Conservation (phyloP, 2,329 filamentous ascomycete species). For the Thelonectria rubi region DNA sequence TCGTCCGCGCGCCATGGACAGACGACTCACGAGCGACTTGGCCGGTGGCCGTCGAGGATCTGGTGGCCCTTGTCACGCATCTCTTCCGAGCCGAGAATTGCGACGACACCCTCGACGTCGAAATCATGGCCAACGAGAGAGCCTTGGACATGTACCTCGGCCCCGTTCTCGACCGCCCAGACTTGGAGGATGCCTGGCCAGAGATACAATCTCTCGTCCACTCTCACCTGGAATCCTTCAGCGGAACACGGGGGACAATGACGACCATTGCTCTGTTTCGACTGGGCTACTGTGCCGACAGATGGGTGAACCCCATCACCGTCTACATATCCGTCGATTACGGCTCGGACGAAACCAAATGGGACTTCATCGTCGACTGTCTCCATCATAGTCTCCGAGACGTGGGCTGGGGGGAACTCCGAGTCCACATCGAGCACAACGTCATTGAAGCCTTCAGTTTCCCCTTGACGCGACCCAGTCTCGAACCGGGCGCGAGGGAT, state of each 20-base stretch:
- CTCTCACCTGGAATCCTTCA: neutral
- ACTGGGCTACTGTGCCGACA: neutral
- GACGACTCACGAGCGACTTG: neutral
- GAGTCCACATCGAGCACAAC: conserved; percentile 16
- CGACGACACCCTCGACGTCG: neutral
- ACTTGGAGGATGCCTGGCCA: neutral
- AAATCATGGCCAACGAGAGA: neutral
- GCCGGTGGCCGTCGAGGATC: neutral
- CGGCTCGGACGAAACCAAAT: conserved; percentile 3
- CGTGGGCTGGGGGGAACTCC: neutral
- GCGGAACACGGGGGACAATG: neutral
- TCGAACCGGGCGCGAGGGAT: neutral
- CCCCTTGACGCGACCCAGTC: neutral
- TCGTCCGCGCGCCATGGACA: neutral
- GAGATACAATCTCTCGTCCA: neutral
- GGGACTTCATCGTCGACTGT: too few species aligned
- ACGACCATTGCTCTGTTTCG: neutral
- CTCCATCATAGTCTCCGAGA: too few species aligned
- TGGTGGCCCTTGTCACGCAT: neutral
- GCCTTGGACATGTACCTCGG: neutral
- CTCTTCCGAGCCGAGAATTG: neutral
- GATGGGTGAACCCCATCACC: neutral
- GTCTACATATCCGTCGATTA: conserved; percentile 6
- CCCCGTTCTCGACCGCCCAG: neutral
- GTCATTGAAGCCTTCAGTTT: neutral